Percentiles rank a stretch among this genome's conserved stretches.
Conservation (phyloP, 2,329 filamentous ascomycete species). For the Knoxdaviesia proteae region DNA sequence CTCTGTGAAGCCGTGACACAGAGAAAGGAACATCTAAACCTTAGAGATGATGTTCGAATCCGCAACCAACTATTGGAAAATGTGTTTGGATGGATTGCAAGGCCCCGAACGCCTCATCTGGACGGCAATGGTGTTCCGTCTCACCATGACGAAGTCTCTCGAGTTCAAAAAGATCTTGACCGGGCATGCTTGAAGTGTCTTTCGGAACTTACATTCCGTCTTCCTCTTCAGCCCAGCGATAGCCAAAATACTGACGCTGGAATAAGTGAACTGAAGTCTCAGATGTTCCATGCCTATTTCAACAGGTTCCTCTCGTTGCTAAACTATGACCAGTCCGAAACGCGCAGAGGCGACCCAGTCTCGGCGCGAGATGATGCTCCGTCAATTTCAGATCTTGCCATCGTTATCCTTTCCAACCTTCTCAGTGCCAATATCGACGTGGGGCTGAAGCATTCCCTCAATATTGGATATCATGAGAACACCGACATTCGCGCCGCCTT, state of each 20-base stretch:
- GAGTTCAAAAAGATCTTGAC: constrained; percentile 44
- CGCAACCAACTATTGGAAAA: constrained; percentile 48
- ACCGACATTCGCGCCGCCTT: constrained; percentile 49
- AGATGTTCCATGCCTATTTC: constrained; percentile 54
- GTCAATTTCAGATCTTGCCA: constrained; percentile 40
- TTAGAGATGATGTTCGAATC: constrained; percentile 47
- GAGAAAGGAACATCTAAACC: constrained; percentile 46
- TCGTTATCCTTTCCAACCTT: constrained; percentile 47
- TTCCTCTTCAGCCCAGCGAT: constrained; percentile 45
- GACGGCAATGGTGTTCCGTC: constrained; percentile 18
- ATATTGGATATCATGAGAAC: constrained; percentile 51
- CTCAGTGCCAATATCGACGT: constrained; percentile 53
- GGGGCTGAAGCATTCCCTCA: constrained; percentile 46
- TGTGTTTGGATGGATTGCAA: constrained; percentile 47
- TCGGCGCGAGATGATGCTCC: constrained; percentile 29
- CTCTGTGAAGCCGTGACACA: constrained; percentile 43
- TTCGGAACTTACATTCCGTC: constrained; percentile 43
- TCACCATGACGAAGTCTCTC: constrained; percentile 33
- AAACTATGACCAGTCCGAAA: constrained; percentile 26
- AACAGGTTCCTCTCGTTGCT: constrained; percentile 46
- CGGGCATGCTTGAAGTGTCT: constrained; percentile 43
- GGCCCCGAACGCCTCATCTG: constrained; percentile 29
- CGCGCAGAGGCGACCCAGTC: constrained; percentile 1
- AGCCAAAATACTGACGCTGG: constrained; percentile 40
- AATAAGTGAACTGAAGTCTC: constrained; percentile 46